phyloP scores from a whole-genome alignment of 2,329 filamentous ascomycete genomes.

The Cercospora berteroae region DNA sequence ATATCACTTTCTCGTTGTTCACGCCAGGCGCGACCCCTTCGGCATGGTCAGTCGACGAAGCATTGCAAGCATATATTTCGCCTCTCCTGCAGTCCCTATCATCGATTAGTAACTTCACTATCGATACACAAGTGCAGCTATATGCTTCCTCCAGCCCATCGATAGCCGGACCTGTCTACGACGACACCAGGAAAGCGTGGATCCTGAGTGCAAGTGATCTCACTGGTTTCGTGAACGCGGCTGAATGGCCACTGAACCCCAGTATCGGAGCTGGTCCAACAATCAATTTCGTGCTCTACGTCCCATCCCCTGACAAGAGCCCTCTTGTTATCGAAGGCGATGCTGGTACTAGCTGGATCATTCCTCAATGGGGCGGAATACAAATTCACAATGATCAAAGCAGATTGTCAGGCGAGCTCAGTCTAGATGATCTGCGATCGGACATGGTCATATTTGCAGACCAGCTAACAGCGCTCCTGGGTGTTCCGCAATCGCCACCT shows the following conservation, averaged over 20 bases:
- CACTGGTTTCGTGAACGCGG: slow-evolving; percentile 93
- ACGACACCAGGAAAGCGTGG: slow-evolving; percentile 58
- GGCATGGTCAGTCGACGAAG: slow-evolving; percentile 85
- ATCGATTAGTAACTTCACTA: slow-evolving; percentile 88
- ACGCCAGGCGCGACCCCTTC: slow-evolving; percentile 75
- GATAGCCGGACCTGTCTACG: slow-evolving; percentile 57
- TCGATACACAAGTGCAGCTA: slow-evolving; percentile 93
- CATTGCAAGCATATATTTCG: slow-evolving; percentile 75
- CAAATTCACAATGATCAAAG: slow-evolving; percentile 63
- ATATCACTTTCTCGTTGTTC: slow-evolving; percentile 93
- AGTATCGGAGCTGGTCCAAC: slow-evolving; percentile 92
- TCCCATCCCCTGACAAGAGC: slow-evolving; percentile 66
- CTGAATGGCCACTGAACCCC: slow-evolving; percentile 93
- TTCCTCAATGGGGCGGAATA: slow-evolving; percentile 91
- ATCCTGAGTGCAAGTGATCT: slow-evolving; percentile 79
- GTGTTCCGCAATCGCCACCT: slow-evolving; percentile 71
- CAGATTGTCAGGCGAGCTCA: slow-evolving; percentile 49
- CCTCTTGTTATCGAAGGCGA: slow-evolving; percentile 61
- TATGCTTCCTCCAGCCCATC: slow-evolving; percentile 71
- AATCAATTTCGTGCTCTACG: slow-evolving; percentile 91
- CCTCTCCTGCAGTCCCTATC: slow-evolving; percentile 77
- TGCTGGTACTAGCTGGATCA: slow-evolving; percentile 75
- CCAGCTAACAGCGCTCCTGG: slow-evolving; percentile 83
- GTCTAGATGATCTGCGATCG: slow-evolving; percentile 66
- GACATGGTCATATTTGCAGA: slow-evolving; percentile 87